Evolutionary conservation across 805 yeast species (phyloP).

Genomic region (Wickerhamomyces hampshirensis): DNA sequence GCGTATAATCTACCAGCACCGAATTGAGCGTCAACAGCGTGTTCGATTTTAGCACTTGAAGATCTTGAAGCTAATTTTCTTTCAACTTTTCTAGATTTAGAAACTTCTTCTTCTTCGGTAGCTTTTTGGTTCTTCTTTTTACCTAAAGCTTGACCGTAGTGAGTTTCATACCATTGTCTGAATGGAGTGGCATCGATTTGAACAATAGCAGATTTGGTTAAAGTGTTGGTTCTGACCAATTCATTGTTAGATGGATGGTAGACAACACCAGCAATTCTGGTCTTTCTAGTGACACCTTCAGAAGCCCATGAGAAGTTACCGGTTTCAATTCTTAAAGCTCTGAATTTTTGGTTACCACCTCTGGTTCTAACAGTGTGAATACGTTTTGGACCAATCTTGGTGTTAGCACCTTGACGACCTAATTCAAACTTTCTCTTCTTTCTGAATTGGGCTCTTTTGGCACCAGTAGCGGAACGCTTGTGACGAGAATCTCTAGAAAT

Average conservation of each 20-base stretch:
- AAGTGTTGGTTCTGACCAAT: slow-evolving; percentile 99
- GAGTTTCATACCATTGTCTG: slow-evolving; percentile 98
- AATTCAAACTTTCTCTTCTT: slow-evolving; percentile 99
- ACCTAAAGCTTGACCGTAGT: slow-evolving; percentile 93
- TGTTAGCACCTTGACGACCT: slow-evolving; percentile 99
- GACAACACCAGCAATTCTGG: slow-evolving; percentile 96
- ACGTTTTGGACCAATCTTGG: slow-evolving; percentile 98
- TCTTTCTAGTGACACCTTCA: slow-evolving; percentile 97
- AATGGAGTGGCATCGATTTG: slow-evolving; percentile 99
- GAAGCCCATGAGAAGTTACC: slow-evolving; percentile 99
- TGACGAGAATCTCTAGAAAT: slow-evolving; percentile 99
- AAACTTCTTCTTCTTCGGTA: slow-evolving; percentile 51
- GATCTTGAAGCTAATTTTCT: slow-evolving; percentile 94
- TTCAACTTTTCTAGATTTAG: slow-evolving; percentile 74
- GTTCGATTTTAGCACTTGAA: slow-evolving; percentile 76
- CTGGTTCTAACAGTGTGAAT: slow-evolving; percentile 99
- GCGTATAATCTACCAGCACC: slow-evolving; percentile 99
- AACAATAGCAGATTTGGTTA: slow-evolving; percentile 97
- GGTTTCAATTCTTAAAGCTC: slow-evolving; percentile 98
- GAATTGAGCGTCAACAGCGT: slow-evolving; percentile 93
- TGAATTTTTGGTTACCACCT: slow-evolving; percentile 99
- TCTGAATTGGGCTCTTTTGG: slow-evolving; percentile 99
- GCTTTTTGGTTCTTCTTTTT: slow-evolving; percentile 57
- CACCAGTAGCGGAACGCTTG: slow-evolving; percentile 99
- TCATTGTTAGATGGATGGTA: slow-evolving; percentile 99